Conservation (phyloP, 352 stramenopile genomes). For the Phytophthora sp. region DNA sequence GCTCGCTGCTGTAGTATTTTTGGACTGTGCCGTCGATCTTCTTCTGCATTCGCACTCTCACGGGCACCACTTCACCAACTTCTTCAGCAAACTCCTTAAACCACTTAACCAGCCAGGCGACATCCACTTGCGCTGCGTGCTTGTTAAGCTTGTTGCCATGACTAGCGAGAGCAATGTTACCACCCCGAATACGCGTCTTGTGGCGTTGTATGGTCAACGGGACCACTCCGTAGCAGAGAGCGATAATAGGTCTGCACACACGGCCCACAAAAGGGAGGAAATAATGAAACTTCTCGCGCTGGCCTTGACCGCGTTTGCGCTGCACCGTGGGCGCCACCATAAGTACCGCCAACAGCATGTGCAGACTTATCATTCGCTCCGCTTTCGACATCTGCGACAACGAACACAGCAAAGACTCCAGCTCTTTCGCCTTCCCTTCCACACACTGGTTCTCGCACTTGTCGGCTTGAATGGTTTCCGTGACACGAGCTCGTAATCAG, state of each 20-base stretch:
- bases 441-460: background rate
- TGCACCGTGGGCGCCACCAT: slow-evolving; percentile 5
- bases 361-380: background rate
- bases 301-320: background rate
- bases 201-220: slow-evolving; percentile 9
- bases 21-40: background rate
- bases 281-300: slow-evolving; percentile 9
- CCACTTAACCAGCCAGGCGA: slow-evolving; percentile 18
- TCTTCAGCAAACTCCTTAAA: slow-evolving; percentile 8
- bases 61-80: slow-evolving; percentile 20
- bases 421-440: background rate
- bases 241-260: slow-evolving; percentile 8
- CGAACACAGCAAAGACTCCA: background rate
- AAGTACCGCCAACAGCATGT: background rate
- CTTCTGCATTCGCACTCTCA: slow-evolving; percentile 8
- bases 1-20: slow-evolving; percentile 10
- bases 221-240: slow-evolving; percentile 3
- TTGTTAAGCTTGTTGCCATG: slow-evolving; percentile 17
- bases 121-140: slow-evolving; percentile 1
- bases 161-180: background rate
- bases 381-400: background rate
- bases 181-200: background rate
- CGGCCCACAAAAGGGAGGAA: slow-evolving; percentile 3
- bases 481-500: background rate
- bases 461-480: background rate